Evolutionary conservation across 2,329 filamentous ascomycete species (phyloP), one percentile per base, ranked within the genome.

Genomic region (Fonsecaea multimorphosa): DNA sequence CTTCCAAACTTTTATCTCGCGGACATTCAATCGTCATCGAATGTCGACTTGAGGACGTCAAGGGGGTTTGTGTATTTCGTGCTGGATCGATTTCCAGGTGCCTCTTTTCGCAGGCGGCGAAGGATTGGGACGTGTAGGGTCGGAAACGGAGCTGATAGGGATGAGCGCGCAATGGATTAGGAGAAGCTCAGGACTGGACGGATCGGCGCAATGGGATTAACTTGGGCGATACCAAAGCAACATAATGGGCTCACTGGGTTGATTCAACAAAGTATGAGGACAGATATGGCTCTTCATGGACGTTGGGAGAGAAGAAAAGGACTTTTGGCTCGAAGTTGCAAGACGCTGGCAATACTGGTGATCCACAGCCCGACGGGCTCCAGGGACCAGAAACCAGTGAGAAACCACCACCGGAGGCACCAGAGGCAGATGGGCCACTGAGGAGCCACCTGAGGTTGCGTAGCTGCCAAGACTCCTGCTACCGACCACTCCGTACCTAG

Each of bases 241-340:
- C 62, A 65, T 68, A 53, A 34, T 60, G 62, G 65, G 59, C 59
- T 65, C 62, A 57, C 59, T 31, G 56, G 52, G 51, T 52, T 59
- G 54, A 49, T 32, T 57, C 49, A 58, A 52, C 27, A 54, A 62
- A 64, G 58, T 55, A 58, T 58, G 62, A 65, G 66, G 66, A 68
- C 66, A 68, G 66, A 68, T 67, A 62, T 62, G 58, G 51, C 55
- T 59, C 34, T 57, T 68, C 38, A 54, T 63, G 29, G 52, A 51
- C 51, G 62, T 63, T 54, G 51, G 54, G 58, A 56, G 64, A 55
- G 46, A 40, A 52, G 53, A 46, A 51, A 51, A 56, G 63, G 57
- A 57, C 63, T 61, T 61, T 56, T 59, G 55, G 63, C 49, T 64
- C 58, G 58, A 62, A 58, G 64, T 34, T 52, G 58, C 58, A 60